Conservation (phyloP, 192 early-diverging fungal species). For the Entomortierella chlamydospora region DNA sequence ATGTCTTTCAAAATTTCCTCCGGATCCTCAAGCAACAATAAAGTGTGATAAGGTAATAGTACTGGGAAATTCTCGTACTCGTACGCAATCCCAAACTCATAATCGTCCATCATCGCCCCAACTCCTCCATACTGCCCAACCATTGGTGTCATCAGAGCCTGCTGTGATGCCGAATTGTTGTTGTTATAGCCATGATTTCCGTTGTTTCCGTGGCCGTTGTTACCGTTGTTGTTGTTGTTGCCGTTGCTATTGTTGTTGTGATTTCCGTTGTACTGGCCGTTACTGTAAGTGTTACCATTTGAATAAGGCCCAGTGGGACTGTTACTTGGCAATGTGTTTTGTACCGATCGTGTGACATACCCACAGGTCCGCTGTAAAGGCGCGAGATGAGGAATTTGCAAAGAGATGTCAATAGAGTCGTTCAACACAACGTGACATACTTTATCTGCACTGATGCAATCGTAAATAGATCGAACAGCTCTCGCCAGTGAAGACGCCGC, state of each 20-base stretch:
- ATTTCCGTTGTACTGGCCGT: background rate
- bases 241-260: background rate
- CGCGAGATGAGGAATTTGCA: conserved; percentile 68
- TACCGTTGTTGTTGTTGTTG: no score
- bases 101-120: conserved; percentile 50
- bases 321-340: conserved; percentile 8
- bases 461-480: conserved; percentile 70
- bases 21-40: conserved; percentile 86
- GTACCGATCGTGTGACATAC: conserved; percentile 28
- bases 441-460: conserved; percentile 58
- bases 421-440: conserved; percentile 78
- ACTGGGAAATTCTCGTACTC: conserved; percentile 78
- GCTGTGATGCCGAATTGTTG: conserved; percentile 25
- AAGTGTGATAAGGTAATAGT: conserved; percentile 88
- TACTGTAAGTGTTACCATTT: no score
- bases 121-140: conserved; percentile 33
- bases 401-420: conserved; percentile 79
- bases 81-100: conserved; percentile 56
- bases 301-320: conserved; percentile 18
- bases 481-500: conserved; percentile 70
- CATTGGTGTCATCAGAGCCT: conserved; percentile 42
- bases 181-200: background rate
- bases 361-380: conserved; percentile 26
- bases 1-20: conserved; percentile 83
- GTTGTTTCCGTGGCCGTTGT: background rate